A percentile compares a stretch with the other conserved stretches of the same genome.
phyloP scores from a whole-genome alignment of 164 flowering plant species.

The Aristolochia fimbriata region DNA sequence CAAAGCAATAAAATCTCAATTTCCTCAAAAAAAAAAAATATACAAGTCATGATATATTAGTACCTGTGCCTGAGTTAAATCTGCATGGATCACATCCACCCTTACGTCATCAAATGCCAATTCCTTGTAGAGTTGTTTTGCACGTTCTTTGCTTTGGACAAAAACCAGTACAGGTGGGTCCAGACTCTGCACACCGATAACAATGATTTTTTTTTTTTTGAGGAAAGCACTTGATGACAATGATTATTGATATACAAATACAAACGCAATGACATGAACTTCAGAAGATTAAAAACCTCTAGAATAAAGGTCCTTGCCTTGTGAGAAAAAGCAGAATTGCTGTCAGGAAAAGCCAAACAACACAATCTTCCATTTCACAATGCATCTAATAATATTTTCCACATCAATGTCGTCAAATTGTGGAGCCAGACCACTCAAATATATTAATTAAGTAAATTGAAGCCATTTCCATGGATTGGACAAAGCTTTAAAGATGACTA shows the following conservation, averaged over 20 bases:
- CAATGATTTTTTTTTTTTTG: conserved; percentile 4
- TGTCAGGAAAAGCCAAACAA: too few species aligned
- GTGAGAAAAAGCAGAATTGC: too few species aligned
- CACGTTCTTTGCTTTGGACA: conserved; percentile 94
- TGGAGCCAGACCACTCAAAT: too few species aligned
- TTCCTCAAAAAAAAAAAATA: too few species aligned
- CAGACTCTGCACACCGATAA: conserved; percentile 48
- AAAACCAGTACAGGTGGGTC: conserved; percentile 89
- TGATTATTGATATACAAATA: neutral
- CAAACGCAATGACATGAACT: neutral
- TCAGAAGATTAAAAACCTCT: neutral
- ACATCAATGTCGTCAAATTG: too few species aligned
- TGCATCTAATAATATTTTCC: too few species aligned
- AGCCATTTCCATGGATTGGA: too few species aligned
- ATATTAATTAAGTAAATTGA: too few species aligned
- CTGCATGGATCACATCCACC: conserved; percentile 81
- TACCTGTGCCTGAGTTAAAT: conserved; percentile 69
- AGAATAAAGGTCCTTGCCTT: too few species aligned
- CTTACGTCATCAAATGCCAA: conserved; percentile 56
- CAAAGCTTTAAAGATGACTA: too few species aligned
- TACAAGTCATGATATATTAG: neutral
- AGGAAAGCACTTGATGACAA: conserved; percentile 9
- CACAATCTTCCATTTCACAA: too few species aligned
- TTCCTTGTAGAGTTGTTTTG: conserved; percentile 79
- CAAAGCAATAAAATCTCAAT: too few species aligned